These are phyloP conservation scores for Xylaria flabelliformis DNA, from an alignment of 495 filamentous ascomycete species.

Conservation along the genomic window DNA sequence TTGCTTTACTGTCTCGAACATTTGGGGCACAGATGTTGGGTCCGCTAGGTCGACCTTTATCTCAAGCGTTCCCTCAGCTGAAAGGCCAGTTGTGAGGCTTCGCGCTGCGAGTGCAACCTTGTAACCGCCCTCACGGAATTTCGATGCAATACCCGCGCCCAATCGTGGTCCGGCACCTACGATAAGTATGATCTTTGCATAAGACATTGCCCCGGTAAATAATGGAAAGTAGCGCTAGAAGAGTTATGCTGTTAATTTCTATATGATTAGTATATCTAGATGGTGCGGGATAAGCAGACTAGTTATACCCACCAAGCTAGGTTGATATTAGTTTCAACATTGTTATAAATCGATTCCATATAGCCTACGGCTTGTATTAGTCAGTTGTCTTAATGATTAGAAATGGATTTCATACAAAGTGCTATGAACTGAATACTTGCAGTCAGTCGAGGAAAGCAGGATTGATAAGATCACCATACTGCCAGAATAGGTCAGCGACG, in stretches of 20 bases:
- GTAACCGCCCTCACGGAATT: neutral
- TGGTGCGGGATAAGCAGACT: neutral
- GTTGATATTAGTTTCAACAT: neutral
- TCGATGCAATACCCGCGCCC: neutral
- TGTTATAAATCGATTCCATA: neutral
- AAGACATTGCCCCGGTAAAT: neutral
- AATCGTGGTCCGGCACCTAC: neutral
- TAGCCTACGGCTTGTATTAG: neutral
- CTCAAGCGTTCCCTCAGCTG: neutral
- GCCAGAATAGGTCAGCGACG: too few relatives aligned
- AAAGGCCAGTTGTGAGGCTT: neutral
- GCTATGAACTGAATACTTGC: neutral
- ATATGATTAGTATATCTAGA: neutral
- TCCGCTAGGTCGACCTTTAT: neutral
- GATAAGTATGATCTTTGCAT: neutral
- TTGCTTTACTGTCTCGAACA: neutral
- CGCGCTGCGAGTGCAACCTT: slow-evolving; percentile 6
- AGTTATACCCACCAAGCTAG: neutral
- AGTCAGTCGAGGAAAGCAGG: neutral
- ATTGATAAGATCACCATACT: too few relatives aligned
- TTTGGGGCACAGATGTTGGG: neutral
- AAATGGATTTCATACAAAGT: neutral
- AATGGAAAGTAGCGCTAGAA: neutral
- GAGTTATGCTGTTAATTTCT: neutral
- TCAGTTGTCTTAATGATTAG: neutral